Evolutionary conservation across 805 yeast species (phyloP).

Genomic region (Starmerella cellae): DNA sequence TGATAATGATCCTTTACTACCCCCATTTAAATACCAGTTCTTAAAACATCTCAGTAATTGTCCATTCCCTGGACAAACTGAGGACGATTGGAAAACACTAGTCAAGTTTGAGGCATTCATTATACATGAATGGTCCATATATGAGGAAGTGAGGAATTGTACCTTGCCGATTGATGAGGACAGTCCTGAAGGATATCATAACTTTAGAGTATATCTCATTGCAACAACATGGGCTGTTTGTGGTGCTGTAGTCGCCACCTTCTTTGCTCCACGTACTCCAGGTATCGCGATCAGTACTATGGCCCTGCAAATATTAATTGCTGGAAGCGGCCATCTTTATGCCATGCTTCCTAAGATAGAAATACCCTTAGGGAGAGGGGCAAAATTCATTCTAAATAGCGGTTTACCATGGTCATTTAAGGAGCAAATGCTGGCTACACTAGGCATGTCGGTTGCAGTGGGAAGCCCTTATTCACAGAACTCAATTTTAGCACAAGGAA

Average conservation of each 20-base stretch:
- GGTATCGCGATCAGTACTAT: slow-evolving; percentile 36
- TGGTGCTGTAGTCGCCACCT: slow-evolving; percentile 44
- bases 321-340: slow-evolving; percentile 41
- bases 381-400: slow-evolving; percentile 33
- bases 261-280: slow-evolving; percentile 48
- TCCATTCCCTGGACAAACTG: slow-evolving; percentile 4
- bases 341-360: slow-evolving; percentile 19
- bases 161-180: slow-evolving; percentile 39
- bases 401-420: slow-evolving; percentile 48
- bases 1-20: slow-evolving; percentile 38
- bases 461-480: slow-evolving; percentile 20
- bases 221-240: slow-evolving; percentile 39
- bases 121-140: slow-evolving; percentile 37
- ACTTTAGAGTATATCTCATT: slow-evolving; percentile 39
- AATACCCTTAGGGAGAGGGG: slow-evolving; percentile 5
- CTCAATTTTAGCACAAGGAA: slow-evolving; percentile 27
- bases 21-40: slow-evolving; percentile 29
- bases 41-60: slow-evolving; percentile 24
- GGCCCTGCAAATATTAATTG: slow-evolving; percentile 47
- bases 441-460: slow-evolving; percentile 21
- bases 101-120: slow-evolving; percentile 34
- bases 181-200: slow-evolving; percentile 34
- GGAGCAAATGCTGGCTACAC: slow-evolving; percentile 54
- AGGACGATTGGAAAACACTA: slow-evolving; percentile 14
- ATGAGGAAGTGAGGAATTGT: slow-evolving; percentile 50